phyloP scores from a whole-genome alignment of 768 basidiomycete genomes.

The Pholiota conissans region DNA sequence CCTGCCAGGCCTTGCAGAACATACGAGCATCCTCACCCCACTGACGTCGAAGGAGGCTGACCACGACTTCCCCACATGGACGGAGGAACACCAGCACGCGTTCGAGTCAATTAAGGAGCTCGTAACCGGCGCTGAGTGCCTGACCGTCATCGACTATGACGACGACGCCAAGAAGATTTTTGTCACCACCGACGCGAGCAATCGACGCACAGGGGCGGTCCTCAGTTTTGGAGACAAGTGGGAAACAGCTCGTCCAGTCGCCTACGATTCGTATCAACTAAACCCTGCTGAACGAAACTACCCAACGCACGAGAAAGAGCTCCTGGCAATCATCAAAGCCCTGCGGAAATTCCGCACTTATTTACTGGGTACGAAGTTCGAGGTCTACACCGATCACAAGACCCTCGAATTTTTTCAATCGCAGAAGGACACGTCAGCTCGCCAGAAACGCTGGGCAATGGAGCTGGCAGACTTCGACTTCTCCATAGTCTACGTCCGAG shows the following conservation, averaged over 20 bases:
- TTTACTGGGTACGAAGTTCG: conserved; percentile 16
- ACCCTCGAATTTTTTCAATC: conserved; percentile 31
- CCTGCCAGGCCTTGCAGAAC: conserved; percentile 27
- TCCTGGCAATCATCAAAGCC: conserved; percentile 34
- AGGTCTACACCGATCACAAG: conserved; percentile 34
- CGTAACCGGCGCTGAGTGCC: conserved; percentile 15
- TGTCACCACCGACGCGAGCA: conserved; percentile 31
- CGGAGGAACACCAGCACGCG: conserved; percentile 16
- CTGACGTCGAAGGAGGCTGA: conserved; percentile 28
- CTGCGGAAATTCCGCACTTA: conserved; percentile 23
- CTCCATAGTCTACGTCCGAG: conserved; percentile 32
- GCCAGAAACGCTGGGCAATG: conserved; percentile 32
- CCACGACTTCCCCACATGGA: conserved; percentile 27
- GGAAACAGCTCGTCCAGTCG: conserved; percentile 31
- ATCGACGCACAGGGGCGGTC: conserved; percentile 26
- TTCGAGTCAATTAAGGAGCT: conserved; percentile 29
- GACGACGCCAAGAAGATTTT: conserved; percentile 23
- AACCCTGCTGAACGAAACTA: conserved; percentile 32
- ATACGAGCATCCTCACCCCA: conserved; percentile 24
- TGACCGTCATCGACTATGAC: conserved; percentile 19
- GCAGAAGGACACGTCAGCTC: conserved; percentile 29
- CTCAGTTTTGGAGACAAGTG: conserved; percentile 29
- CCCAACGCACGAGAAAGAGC: conserved; percentile 36
- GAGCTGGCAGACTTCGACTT: conserved; percentile 35
- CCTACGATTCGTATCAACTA: conserved; percentile 25